phyloP scores from a whole-genome alignment of 352 stramenopile species.

The Phytophthora cactorum region DNA sequence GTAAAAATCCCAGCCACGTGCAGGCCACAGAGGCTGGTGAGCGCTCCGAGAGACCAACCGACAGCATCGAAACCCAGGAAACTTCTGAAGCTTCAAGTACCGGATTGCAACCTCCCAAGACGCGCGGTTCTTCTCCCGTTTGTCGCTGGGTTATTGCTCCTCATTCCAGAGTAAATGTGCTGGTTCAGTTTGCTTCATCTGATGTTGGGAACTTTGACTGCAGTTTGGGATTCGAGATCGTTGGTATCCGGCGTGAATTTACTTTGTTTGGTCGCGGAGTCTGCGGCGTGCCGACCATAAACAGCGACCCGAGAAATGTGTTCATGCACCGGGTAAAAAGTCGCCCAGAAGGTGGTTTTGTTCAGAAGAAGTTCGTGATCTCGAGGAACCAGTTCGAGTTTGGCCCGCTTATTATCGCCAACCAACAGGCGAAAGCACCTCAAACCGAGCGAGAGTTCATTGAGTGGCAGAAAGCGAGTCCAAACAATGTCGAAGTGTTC shows the following conservation, averaged over 20 bases:
- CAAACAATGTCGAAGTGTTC: constrained; percentile 90
- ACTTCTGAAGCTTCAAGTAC: constrained; percentile 3
- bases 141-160: constrained; percentile 84
- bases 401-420: constrained; percentile 85
- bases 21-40: constrained; percentile 2
- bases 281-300: constrained; percentile 92
- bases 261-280: constrained; percentile 81
- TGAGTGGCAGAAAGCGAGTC: constrained; percentile 50
- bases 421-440: constrained; percentile 28
- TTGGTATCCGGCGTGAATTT: constrained; percentile 86
- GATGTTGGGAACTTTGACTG: constrained; percentile 86
- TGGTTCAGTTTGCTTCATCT: constrained; percentile 82
- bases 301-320: constrained; percentile 92
- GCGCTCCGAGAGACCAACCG: not conserved
- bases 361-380: constrained; percentile 93
- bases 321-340: constrained; percentile 95
- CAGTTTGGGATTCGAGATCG: constrained; percentile 91
- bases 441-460: constrained; percentile 58
- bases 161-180: constrained; percentile 60
- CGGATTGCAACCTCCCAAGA: constrained; percentile 6
- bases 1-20: constrained; percentile 14
- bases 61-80: constrained; percentile 11
- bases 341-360: constrained; percentile 60
- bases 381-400: constrained; percentile 93
- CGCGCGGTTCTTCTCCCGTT: not conserved